Evolutionary conservation across 2,329 filamentous ascomycete genomes (phyloP), one percentile per base, ranked within the genome.

Genomic region (Dryadomyces sulphureus): DNA sequence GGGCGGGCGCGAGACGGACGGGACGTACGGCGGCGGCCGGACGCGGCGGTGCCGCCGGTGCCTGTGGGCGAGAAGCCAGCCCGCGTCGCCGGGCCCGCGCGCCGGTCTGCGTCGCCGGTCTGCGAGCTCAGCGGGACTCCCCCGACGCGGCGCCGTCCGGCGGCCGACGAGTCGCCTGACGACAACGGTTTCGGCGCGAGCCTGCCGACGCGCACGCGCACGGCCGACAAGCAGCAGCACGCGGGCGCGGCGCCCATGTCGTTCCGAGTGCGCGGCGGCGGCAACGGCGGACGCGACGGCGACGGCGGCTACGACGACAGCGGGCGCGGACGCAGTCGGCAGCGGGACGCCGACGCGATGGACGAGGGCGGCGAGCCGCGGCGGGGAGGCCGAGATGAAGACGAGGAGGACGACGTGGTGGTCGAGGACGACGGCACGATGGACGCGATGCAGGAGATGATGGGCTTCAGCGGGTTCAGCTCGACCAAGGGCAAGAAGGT

Each of bases 401-500:
- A 43, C 2, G 24, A 17, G 12, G 20, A 41, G 7, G 36, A 75
- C 17, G 73, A 73, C 36, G 64, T 71, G 24, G 57, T 70, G 16
- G 65, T 70, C 43, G 73, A 73, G 27, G 72, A 72, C 47, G 83
- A 89, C 51, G 79, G 81, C 51, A 77, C 80, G 44, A 69, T 83
- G 58, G 76, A 73, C 46, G 75, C 76, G 49, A 90, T 96, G 82
- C 72, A 79, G 55, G 79, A 81, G 43, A 78, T 89, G 68, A 89
- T 98, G 84, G 92, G 92, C 2, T 95, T 98, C 58, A 79, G 79
- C 17, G 77, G 74, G 1, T 98, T 96, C 64, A 81, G 79, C 48
- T 80, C 78, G 21, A 96, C 92, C 19, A 93, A 96, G 64, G 79
- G 84, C 49, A 87, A 83, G 46, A 93, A 95, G 59, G 80, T 98